These are phyloP conservation scores for Euphorbia lathyris DNA, from an alignment of 345 rosid genomes.

Conservation along the genomic window DNA sequence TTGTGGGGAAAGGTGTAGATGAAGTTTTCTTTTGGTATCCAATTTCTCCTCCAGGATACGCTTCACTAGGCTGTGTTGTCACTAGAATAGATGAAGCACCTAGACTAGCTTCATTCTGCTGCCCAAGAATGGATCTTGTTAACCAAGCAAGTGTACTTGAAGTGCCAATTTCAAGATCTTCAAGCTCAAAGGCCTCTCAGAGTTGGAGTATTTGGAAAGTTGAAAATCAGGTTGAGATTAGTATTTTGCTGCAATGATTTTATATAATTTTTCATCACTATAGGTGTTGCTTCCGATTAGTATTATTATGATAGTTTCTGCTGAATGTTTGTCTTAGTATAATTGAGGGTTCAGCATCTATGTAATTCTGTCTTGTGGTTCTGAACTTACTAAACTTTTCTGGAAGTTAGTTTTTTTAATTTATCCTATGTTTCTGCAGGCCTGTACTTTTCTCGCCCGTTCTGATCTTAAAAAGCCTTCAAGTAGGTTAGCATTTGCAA, in stretches of 20 bases:
- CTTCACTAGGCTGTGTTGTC: constrained; percentile 81
- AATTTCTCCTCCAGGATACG: constrained; percentile 96
- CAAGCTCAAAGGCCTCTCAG: constrained; percentile 68
- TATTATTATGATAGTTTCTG: background rate
- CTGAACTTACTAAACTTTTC: constrained; percentile 6
- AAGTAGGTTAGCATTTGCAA: constrained; percentile 63
- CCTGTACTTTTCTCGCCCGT: constrained; percentile 94
- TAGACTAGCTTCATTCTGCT: constrained; percentile 56
- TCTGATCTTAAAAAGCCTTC: constrained; percentile 87
- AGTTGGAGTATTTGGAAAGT: constrained; percentile 99
- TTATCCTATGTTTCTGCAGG: constrained; percentile 47
- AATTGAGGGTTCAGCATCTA: background rate
- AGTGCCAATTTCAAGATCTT: constrained; percentile 72
- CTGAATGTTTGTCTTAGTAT: background rate
- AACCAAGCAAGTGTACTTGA: constrained; percentile 78
- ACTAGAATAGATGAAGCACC: constrained; percentile 80
- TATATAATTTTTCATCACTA: constrained; percentile 1
- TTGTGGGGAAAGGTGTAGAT: constrained; percentile 80
- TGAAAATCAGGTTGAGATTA: constrained; percentile 81
- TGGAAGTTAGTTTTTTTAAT: constrained; percentile 10
- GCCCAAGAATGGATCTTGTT: constrained; percentile 94
- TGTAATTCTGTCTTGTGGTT: constrained; percentile 5
- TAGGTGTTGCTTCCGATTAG: background rate
- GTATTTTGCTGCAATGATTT: constrained; percentile 12
- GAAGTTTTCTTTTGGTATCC: constrained; percentile 96